Percentiles rank a stretch among this genome's conserved stretches.
Conservation (phyloP, 2,329 filamentous ascomycete species). For the Lithohypha guttulata region DNA sequence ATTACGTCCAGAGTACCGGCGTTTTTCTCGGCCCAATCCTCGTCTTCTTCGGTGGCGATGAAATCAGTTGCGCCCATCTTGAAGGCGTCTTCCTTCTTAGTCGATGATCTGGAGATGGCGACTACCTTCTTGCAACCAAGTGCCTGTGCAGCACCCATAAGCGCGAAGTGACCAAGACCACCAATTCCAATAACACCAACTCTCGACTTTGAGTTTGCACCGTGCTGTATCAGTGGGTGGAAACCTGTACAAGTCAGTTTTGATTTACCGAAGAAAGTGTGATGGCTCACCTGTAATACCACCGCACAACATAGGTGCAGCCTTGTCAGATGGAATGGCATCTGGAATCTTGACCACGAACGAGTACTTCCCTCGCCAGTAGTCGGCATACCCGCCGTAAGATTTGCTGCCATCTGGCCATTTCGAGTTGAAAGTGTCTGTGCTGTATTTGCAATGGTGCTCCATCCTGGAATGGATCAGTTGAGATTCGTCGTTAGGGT, state of each 20-base stretch:
- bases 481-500: not conserved
- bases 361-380: conserved; percentile 41
- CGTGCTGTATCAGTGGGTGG: conserved; percentile 57
- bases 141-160: conserved; percentile 58
- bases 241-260: conserved; percentile 62
- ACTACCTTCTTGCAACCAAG: conserved; percentile 54
- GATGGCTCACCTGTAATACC: conserved; percentile 1
- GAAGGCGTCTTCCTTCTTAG: conserved; percentile 42
- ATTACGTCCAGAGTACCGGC: conserved; percentile 44
- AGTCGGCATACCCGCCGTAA: conserved; percentile 54
- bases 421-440: conserved; percentile 49
- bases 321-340: conserved; percentile 37
- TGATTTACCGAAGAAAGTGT: not conserved
- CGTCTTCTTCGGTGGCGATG: conserved; percentile 48
- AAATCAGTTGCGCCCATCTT: conserved; percentile 45
- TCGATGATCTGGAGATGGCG: conserved; percentile 42
- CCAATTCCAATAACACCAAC: conserved; percentile 44
- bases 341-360: conserved; percentile 37
- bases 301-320: conserved; percentile 59
- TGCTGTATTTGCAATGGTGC: conserved; percentile 2
- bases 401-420: conserved; percentile 51
- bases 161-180: conserved; percentile 58
- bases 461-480: not conserved
- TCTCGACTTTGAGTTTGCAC: conserved; percentile 56
- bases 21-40: conserved; percentile 42